Conservation (phyloP, 2,329 filamentous ascomycete species). For the Ophiostoma sp. region DNA sequence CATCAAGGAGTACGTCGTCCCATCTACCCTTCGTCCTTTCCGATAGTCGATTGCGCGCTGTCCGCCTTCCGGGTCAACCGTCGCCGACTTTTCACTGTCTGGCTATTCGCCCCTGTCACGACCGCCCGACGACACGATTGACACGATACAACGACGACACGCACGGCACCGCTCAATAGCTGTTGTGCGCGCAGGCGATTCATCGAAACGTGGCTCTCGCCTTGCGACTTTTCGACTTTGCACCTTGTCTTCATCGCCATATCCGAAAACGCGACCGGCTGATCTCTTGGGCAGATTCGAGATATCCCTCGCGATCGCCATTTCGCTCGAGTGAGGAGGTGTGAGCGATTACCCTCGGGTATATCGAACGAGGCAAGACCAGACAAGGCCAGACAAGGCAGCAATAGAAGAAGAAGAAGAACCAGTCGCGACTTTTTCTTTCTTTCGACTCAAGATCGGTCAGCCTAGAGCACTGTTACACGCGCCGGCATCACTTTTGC, state of each 20-base stretch:
- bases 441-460: not conserved
- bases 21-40: not conserved
- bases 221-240: not conserved
- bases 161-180: not conserved
- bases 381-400: not conserved
- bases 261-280: slow-evolving; percentile 4
- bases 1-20: not conserved
- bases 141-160: slow-evolving; percentile 11
- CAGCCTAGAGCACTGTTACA: not conserved
- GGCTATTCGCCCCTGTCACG: not conserved
- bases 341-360: not conserved
- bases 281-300: not conserved
- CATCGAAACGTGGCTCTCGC: not conserved
- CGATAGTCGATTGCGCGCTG: not conserved
- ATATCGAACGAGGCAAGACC: not conserved
- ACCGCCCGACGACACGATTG: not conserved
- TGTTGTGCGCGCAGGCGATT: not conserved
- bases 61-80: not conserved
- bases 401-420: not conserved
- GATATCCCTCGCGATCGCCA: not conserved
- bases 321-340: not conserved
- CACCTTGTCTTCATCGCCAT: not conserved
- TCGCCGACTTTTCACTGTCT: slow-evolving; percentile 11
- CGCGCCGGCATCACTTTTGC: slow-evolving; percentile 5
- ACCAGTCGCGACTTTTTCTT: not conserved